These are phyloP conservation scores for Echium plantagineum DNA, from an alignment of 257 asterid species.

Conservation along the genomic window DNA sequence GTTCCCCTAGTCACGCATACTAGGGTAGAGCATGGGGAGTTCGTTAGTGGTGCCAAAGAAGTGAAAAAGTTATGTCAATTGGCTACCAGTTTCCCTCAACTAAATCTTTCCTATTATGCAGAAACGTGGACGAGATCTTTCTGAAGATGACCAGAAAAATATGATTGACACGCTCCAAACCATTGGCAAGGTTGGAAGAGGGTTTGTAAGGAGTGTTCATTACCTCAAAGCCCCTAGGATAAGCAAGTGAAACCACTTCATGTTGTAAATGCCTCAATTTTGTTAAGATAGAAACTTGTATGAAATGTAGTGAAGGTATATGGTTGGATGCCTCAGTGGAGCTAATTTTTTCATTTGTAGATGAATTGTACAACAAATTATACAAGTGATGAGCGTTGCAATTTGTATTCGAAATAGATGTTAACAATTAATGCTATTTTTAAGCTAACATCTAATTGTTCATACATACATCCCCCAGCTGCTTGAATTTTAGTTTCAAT, in stretches of 20 bases:
- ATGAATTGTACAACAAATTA: no score
- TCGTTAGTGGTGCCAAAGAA: background rate
- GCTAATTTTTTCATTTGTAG: no score
- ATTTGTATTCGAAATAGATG: no score
- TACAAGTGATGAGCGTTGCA: no score
- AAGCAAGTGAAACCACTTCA: conserved; percentile 6
- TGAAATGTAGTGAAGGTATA: background rate
- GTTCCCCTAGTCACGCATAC: background rate
- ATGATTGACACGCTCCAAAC: conserved; percentile 35
- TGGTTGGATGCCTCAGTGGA: no score
- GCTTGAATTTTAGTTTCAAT: no score
- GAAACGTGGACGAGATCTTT: conserved; percentile 63
- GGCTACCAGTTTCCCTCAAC: background rate
- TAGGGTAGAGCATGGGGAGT: no score
- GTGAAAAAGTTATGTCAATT: background rate
- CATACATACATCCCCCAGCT: no score
- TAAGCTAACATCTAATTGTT: no score
- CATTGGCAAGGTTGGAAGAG: conserved; percentile 81
- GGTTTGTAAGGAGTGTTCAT: conserved; percentile 64
- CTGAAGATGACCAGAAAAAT: conserved; percentile 25
- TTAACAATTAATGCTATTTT: no score
- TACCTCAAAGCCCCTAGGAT: conserved; percentile 55
- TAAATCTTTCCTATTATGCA: conserved; percentile 24
- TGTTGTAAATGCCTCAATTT: background rate
- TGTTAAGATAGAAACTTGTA: background rate